Evolutionary conservation across 2,329 filamentous ascomycete genomes (phyloP), one percentile per base, ranked within the genome.

Genomic region (Talaromyces sp.): DNA sequence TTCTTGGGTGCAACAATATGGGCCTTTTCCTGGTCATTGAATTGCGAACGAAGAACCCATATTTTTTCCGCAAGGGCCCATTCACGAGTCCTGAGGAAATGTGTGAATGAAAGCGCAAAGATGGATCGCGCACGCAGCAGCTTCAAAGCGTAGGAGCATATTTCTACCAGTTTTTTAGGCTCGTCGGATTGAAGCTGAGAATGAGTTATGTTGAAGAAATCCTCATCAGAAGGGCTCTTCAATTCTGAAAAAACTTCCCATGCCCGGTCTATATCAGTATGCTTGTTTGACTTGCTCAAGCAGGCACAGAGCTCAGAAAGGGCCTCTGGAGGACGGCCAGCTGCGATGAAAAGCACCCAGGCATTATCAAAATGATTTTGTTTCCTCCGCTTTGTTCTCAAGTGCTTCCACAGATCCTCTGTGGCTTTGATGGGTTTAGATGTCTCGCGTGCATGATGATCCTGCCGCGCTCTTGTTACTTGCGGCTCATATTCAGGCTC

Each of bases 131-230:
- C 70, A 24, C 66, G 44, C 2, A 60, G 56, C 9, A 57, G 58
- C 16, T 42, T 47, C 42, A 63, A 62, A 10, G 77, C 76, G 59
- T 77, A 67, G 35, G 72, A 58, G 51, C 78, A 77, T n/a, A 81
- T 60, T 13, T 62, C 50, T 10, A 74, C 66, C 10, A 77, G 71
- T 2, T 71, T 70, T 13, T 73, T 53, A 52, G 75, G 67, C 17
- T 71, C 64, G 14, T 77, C 65, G n/a, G 60, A 64, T 22, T 55
- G 41, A 14, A 82, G 56, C 53, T 78, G 73, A 19, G 80, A 75
- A 39, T 69, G 68, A 19, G 79, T 72, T 22, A 76, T 71, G 36
- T 70, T 64, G 47, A 71, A 63, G 62, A 82, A 84, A 47, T 79
- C 75, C 4, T 69, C 66, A 7, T 68, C 59, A 2, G 68, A 71